Conservation (phyloP, 2,329 filamentous ascomycete genomes). For the Beauveria scarabaeidicola region DNA sequence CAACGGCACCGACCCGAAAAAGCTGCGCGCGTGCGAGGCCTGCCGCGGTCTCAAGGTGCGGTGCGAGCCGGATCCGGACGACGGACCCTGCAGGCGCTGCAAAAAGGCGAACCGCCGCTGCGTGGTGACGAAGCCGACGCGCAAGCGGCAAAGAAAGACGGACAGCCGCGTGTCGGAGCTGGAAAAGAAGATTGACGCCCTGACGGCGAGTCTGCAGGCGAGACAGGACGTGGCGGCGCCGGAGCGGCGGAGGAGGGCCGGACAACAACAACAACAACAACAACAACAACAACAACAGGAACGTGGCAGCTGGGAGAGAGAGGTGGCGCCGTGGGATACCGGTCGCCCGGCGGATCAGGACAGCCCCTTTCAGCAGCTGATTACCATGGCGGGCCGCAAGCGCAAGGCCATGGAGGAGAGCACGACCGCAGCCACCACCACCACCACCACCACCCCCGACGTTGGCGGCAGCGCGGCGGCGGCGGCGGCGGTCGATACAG, state of each 20-base stretch:
- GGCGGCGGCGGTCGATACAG: background rate
- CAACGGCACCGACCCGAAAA: slow-evolving; percentile 44
- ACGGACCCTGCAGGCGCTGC: slow-evolving; percentile 63
- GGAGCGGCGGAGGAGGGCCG: background rate
- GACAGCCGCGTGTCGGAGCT: slow-evolving; percentile 83
- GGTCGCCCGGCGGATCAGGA: slow-evolving; percentile 1
- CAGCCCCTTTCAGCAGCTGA: slow-evolving; percentile 8
- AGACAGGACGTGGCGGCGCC: slow-evolving; percentile 11
- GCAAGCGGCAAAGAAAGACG: slow-evolving; percentile 86
- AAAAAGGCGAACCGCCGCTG: slow-evolving; percentile 72
- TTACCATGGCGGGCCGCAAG: slow-evolving; percentile 21
- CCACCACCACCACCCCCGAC: no score
- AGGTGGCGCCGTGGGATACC: slow-evolving; percentile 1
- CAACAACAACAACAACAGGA: background rate
- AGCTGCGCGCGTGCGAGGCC: slow-evolving; percentile 64
- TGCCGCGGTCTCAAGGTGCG: slow-evolving; percentile 73
- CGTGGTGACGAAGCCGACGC: slow-evolving; percentile 62
- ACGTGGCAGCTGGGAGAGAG: slow-evolving; percentile 1
- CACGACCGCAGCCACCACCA: background rate
- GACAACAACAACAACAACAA: background rate
- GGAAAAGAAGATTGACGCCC: slow-evolving; percentile 83
- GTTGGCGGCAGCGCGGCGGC: background rate
- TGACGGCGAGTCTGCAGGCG: slow-evolving; percentile 72
- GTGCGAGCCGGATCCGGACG: slow-evolving; percentile 65
- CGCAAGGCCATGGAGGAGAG: slow-evolving; percentile 18